Evolutionary conservation across 2,329 filamentous ascomycete species (phyloP), one percentile per base, ranked within the genome.

Genomic region (Akanthomyces muscarius): DNA sequence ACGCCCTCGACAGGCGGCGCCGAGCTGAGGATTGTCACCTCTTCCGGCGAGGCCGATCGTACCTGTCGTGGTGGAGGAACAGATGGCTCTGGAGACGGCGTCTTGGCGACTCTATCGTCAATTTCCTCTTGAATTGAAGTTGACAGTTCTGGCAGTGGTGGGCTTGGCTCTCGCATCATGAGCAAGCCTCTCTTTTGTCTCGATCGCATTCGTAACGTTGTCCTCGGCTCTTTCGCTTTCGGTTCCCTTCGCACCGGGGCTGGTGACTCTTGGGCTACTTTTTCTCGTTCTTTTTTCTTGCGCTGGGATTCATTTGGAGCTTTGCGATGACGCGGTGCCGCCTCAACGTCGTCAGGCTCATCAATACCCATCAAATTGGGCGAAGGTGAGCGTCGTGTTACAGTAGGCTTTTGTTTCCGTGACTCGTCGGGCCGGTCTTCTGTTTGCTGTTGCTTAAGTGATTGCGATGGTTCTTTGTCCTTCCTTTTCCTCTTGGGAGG

Each of bases 151-250:
- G 45, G 42, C 11, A 23, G 14, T 18, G 44, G 52, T 3, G 11
- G 1, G 14, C 18, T 44, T 28, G 57, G 38, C 30, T 64, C 53
- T 21, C 36, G 58, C 41, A 64, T 38, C 63, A 64, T 62, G 13
- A 64, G 52, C 16, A 64, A 21, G 3, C 63, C 63, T 36, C 63
- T 55, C 21, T 52, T 55, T 30, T 64, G 59, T 50, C 63, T 62
- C 14, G 63, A 54, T 5, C 58, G 58, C 50, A 64, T 59, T 33
- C 63, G 47, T 23, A 64, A 53, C 30, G 36, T 57, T 16, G 63
- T 62, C n/a, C 41, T 60, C n/a, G 28, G 63, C 33, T 58, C 48
- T 13, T 58, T 56, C 25, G 25, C 25, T 30, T 44, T 42, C 10
- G 53, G 0, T 23, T 59, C 55, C 23, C 5, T 23, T 13, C 38